Percentiles rank a stretch among this genome's conserved stretches.
Conservation (phyloP, 257 asterid species). For the Rauvolfia tetraphylla region DNA sequence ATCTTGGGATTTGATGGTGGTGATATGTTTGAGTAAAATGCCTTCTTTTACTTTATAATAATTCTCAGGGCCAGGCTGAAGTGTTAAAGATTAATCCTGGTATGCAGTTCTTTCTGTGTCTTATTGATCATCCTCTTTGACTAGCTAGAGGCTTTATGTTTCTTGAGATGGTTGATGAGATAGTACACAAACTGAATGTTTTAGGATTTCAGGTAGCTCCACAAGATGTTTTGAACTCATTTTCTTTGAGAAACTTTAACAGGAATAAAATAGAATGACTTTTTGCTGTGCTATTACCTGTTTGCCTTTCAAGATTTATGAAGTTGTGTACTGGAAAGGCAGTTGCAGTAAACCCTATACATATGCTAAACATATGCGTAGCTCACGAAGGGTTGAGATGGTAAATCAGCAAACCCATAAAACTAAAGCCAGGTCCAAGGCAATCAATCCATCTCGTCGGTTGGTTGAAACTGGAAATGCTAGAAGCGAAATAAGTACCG, state of each 20-base stretch:
- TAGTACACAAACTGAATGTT: not conserved
- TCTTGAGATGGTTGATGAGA: conserved; percentile 11
- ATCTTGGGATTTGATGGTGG: conserved; percentile 7
- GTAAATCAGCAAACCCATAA: no score
- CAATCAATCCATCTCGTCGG: no score
- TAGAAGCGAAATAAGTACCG: no score
- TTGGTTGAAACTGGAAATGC: no score
- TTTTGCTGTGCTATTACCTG: not conserved
- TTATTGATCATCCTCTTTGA: conserved; percentile 12
- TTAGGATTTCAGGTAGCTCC: conserved; percentile 9
- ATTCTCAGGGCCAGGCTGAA: not conserved
- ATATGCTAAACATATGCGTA: no score
- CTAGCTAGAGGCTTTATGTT: conserved; percentile 7
- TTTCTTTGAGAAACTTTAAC: conserved; percentile 6
- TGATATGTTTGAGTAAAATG: conserved; percentile 19
- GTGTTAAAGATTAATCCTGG: conserved; percentile 34
- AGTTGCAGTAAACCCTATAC: not conserved
- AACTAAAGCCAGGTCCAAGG: no score
- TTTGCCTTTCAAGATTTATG: not conserved
- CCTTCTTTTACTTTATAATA: not conserved
- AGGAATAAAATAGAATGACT: not conserved
- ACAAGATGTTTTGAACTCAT: not conserved
- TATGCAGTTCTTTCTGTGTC: conserved; percentile 28
- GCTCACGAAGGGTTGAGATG: no score
- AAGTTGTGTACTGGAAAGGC: not conserved